Evolutionary conservation across 768 basidiomycete genomes (phyloP), one percentile per base, ranked within the genome.

Genomic region (Trametes coccinea): DNA sequence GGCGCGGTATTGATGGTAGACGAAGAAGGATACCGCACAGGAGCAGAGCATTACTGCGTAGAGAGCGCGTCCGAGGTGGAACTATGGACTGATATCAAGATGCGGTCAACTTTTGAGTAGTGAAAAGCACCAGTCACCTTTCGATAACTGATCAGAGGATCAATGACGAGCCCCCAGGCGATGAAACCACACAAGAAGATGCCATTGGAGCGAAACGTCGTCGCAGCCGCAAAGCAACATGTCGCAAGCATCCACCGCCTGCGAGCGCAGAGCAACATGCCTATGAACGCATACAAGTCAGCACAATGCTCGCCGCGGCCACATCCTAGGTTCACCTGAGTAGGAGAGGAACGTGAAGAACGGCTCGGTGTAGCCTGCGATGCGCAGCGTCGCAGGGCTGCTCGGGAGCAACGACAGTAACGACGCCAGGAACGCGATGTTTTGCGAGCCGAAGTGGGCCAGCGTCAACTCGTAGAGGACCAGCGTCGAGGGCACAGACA

Each of bases 281-380:
- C 86, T 87, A 59, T 5, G 30, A 17, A 27, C 45, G n/a, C 10
- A 16, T 10, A 8, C 37, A 49, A 11, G 22, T 46, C 45, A 46
- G 27, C 29, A 14, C 5, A 31, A 31, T 11, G 11, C 13, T 30
- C 4, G 13, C 13, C 22, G 6, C 11, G 30, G 7, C 1, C 5
- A 31, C 9, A 8, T 4, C 10, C 27, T 49, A 14, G 14, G 5
- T 22, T 62, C 69, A 79, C 90, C 93, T 69, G 74, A 78, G 70
- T 95, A 96, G 0, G 93, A 90, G 29, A 90, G 74, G 61, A 84
- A 83, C 0, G 95, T 89, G 73, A 92, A 95, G 72, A 93, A 89
- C 0, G 95, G 91, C 69, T 98, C 96, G 51, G 77, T 85, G 72
- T 91, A 96, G 0, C 90, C 82, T 0, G 88, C 87, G 48, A 88